Base-by-base conservation (phyloP, 2,329 filamentous ascomycete genomes). In the Fusarium sp. region DNA sequence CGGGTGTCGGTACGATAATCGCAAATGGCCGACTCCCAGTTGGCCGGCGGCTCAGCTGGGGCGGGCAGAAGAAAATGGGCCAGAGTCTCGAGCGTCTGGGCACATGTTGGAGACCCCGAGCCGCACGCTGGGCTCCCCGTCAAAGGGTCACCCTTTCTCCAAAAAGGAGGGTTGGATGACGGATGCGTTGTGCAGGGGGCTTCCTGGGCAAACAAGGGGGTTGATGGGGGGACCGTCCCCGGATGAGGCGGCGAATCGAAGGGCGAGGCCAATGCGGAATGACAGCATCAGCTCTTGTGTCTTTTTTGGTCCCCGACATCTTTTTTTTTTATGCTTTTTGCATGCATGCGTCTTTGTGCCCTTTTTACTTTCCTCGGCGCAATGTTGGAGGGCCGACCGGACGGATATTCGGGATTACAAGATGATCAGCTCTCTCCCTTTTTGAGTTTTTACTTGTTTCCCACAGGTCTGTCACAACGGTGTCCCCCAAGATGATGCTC, bases 211-310 rank as follows among this genome's bases (percentile, higher is more conserved):
- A 38, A 14, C 33, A 53, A 14, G 18, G 36, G 23, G 18, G 56
- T 23, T 29, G 16, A 46, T 23, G 55, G 20, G 33, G 42, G 23
- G 31, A 25, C n/a, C 42, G n/a, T 44, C 58, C 58, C 40, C 51
- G 64, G 49, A 58, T 33, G 29, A 40, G 11, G 51, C 56, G 65
- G 49, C 53, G 40, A 42, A 50, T 67, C 49, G 29, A 62, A 62
- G 20, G 23, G 38, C 29, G 58, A 40, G 38, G 51, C 14, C 20
- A 61, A 66, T 51, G 51, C 42, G 49, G 60, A 25, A 71, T 70
- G 68, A 70, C 68, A 70, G 33, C 68, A 70, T 70, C 57, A 10
- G 9, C 54, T 63, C 58, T 31, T 20, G 9, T 25, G 4, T 55
- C 13, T 23, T 54, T 36, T 55, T 54, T 20, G 11, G 14, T 40